These are phyloP conservation scores for Pseudogymnoascus sp. DNA, from an alignment of 2,329 filamentous ascomycete genomes.

Conservation along the genomic window DNA sequence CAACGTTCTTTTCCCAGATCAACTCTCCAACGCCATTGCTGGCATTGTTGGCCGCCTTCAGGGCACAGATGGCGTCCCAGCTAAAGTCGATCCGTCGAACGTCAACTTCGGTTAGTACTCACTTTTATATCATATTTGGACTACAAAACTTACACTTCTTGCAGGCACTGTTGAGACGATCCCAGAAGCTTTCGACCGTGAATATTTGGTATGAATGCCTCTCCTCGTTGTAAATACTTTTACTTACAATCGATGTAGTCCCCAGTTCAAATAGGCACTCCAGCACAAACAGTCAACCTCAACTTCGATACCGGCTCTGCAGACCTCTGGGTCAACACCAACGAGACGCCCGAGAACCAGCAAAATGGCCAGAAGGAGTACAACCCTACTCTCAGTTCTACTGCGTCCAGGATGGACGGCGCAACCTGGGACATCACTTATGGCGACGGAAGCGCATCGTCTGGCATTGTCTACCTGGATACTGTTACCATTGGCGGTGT, in stretches of 20 bases:
- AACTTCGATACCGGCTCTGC: constrained; percentile 22
- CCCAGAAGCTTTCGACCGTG: constrained; percentile 9
- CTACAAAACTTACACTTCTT: background rate
- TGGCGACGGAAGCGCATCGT: constrained; percentile 27
- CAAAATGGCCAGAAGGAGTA: constrained; percentile 18
- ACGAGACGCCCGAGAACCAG: constrained; percentile 14
- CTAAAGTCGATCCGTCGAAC: background rate
- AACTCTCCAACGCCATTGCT: constrained; percentile 17
- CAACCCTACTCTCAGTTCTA: constrained; percentile 15
- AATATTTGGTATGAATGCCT: background rate
- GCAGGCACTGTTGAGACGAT: constrained; percentile 7
- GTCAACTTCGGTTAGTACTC: constrained; percentile 4
- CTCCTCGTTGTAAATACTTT: background rate
- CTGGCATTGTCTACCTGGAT: constrained; percentile 19
- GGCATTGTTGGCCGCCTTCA: constrained; percentile 1
- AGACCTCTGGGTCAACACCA: constrained; percentile 25
- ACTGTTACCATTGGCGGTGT: constrained; percentile 18
- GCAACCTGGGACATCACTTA: constrained; percentile 21
- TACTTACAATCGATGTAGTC: constrained; percentile 9
- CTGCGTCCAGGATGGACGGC: constrained; percentile 12
- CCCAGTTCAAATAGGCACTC: constrained; percentile 18
- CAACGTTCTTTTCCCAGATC: constrained; percentile 27
- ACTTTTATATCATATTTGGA: background rate
- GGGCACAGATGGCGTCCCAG: constrained; percentile 13
- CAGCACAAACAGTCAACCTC: constrained; percentile 18